phyloP scores from a whole-genome alignment of 2,329 filamentous ascomycete species.

The Aspergillus sp. region DNA sequence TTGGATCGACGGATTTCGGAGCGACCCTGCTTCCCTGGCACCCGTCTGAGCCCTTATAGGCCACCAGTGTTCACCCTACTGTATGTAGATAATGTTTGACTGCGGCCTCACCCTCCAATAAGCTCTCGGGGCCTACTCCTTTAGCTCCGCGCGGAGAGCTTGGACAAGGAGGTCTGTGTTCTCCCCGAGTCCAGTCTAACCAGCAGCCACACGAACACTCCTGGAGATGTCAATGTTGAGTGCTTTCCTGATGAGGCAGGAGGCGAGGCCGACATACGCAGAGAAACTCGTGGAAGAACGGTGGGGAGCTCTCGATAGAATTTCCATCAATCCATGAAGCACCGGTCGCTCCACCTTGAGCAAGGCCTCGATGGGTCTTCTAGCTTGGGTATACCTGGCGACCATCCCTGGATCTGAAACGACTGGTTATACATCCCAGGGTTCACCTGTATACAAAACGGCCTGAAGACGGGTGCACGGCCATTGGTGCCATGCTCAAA shows the following conservation, averaged over 20 bases:
- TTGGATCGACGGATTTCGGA: neutral
- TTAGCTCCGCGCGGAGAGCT: conserved; percentile 2
- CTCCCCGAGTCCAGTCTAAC: neutral
- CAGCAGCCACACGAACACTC: neutral
- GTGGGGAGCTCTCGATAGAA: neutral
- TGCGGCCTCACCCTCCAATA: neutral
- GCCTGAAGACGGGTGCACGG: neutral
- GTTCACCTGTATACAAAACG: neutral
- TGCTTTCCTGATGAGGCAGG: neutral
- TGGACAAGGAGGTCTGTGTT: conserved; percentile 6
- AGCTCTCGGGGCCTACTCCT: neutral
- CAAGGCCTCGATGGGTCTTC: conserved; percentile 2
- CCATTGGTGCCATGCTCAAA: neutral
- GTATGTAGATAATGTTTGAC: conserved; percentile 3
- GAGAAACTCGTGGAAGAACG: neutral
- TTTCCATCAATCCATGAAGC: neutral
- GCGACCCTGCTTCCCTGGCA: neutral
- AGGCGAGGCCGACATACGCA: neutral
- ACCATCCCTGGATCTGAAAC: neutral
- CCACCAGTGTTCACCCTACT: neutral
- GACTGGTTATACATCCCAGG: neutral
- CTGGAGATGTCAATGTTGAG: neutral
- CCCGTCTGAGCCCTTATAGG: neutral
- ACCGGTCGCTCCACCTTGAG: neutral
- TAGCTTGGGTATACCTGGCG: neutral